phyloP scores from a whole-genome alignment of 371 early-diverging fungal species.

The Cokeromyces recurvatus region DNA sequence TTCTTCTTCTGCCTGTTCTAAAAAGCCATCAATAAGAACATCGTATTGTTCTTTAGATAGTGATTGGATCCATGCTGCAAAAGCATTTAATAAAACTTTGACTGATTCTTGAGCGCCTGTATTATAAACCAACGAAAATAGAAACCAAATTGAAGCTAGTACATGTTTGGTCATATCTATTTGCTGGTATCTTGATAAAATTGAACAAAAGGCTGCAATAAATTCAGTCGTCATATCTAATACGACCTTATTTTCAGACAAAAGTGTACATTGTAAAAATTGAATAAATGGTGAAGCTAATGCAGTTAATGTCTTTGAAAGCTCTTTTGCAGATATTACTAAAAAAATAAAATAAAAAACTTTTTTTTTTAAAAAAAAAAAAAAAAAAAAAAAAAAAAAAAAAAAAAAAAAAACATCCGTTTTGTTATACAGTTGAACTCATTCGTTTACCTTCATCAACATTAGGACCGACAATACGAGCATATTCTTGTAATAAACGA shows the following conservation, averaged over 20 bases:
- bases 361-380: too few species aligned
- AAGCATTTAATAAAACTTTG: constrained; percentile 13
- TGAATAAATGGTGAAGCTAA: constrained; percentile 21
- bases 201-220: constrained; percentile 28
- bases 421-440: not conserved
- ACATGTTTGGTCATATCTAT: constrained; percentile 21
- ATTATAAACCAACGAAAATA: constrained; percentile 17
- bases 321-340: constrained; percentile 19
- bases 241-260: not conserved
- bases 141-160: constrained; percentile 32
- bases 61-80: constrained; percentile 24
- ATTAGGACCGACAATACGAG: constrained; percentile 9
- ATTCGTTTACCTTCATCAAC: constrained; percentile 20
- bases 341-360: too few species aligned
- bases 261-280: constrained; percentile 12
- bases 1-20: constrained; percentile 24
- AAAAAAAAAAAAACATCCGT: too few species aligned
- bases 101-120: constrained; percentile 5
- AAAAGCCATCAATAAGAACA: constrained; percentile 18
- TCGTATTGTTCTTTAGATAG: constrained; percentile 27
- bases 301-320: constrained; percentile 13
- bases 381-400: too few species aligned
- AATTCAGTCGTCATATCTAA: constrained; percentile 26
- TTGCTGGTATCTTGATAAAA: constrained; percentile 22
- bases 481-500: constrained; percentile 25